Base-by-base conservation (phyloP, 2,329 filamentous ascomycete species). In the Acephala macrosclerotiorum region DNA sequence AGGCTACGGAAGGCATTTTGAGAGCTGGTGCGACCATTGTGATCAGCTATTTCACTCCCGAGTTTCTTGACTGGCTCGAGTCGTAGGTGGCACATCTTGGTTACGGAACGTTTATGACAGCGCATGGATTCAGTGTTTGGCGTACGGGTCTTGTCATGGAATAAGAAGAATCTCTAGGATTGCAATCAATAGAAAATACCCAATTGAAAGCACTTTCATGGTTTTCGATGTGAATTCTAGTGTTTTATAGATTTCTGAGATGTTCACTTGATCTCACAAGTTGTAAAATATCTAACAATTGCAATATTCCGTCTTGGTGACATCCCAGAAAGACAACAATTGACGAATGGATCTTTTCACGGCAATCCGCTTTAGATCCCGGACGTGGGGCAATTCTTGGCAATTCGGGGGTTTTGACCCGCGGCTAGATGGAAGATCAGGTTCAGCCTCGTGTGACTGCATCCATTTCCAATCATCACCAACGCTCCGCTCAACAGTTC, bases 11-110 rank as follows among this genome's bases (percentile, higher is more conserved):
- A 79, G 93, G 94, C 26, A 98, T 99, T 69, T 81, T 99, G 66
- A 87, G 96, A 72, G 96, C 96, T 9, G 96, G 96, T 51, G 96
- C 96, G 7, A 95, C 91, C 0, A 98, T 99, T 75, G 87, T 99
- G 51, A 87, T 98, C 73, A 96, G 88, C 79, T 99, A 99, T 80
- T 98, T 98, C 75, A 94, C 92, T 0, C 96, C 96, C 0, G 92
- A 90, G 71, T 90, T 91, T 76, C 80, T 91, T 29, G 87, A 90
- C 76, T 90, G 88, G 88, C 79, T 90, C 65, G 84, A 86, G 67
- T 83, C 82, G 67, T 87, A 53, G n/a, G 49, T 29, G 18, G 22
- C 20, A 12, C 7, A 20, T 49, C 5, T 22, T 49, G 20, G 20
- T 29, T 18, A 49, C 11, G 11, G 79, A 63, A 49, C 20, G 40